Evolutionary conservation across 2,329 filamentous ascomycete species (phyloP).

Genomic region (Paraconiothyrium sp.): DNA sequence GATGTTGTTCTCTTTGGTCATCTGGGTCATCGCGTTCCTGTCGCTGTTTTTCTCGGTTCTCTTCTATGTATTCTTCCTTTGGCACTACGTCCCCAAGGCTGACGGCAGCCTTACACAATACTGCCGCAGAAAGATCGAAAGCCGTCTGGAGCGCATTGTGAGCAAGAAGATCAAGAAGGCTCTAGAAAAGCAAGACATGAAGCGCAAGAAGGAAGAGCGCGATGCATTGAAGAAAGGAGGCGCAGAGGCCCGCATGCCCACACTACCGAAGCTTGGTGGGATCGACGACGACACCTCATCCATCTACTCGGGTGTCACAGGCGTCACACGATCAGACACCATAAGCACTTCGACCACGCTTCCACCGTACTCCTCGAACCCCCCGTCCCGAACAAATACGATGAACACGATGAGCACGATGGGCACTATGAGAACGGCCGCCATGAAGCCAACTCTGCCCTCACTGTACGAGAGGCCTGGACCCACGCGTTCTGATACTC

Average conservation of each 20-base stretch:
- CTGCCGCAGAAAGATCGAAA: slow-evolving; percentile 92
- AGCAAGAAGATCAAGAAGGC: slow-evolving; percentile 88
- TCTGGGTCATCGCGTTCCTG: slow-evolving; percentile 86
- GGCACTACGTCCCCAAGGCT: slow-evolving; percentile 84
- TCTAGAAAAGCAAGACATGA: slow-evolving; percentile 75
- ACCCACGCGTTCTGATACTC: slow-evolving; percentile 59
- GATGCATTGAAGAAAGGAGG: slow-evolving; percentile 58
- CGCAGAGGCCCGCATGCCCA: slow-evolving; percentile 43
- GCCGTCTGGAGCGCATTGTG: slow-evolving; percentile 83
- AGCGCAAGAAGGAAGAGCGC: slow-evolving; percentile 55
- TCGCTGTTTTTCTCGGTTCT: slow-evolving; percentile 76
- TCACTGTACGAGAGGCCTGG: slow-evolving; percentile 53
- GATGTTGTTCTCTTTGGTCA: slow-evolving; percentile 90
- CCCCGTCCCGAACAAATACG: slow-evolving; percentile 63
- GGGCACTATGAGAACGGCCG: slow-evolving; percentile 30
- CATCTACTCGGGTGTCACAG: slow-evolving; percentile 39
- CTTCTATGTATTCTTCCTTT: slow-evolving; percentile 89
- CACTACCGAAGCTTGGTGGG: slow-evolving; percentile 52
- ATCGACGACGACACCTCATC: slow-evolving; percentile 54
- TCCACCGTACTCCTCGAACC: slow-evolving; percentile 61
- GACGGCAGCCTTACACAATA: slow-evolving; percentile 86
- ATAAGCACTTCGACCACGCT: slow-evolving; percentile 48
- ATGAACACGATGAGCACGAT: slow-evolving; percentile 52
- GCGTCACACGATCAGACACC: slow-evolving; percentile 44
- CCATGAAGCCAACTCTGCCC: slow-evolving; percentile 52